Conservation (phyloP, 2,329 filamentous ascomycete species). For the Arachnomyces sp. region DNA sequence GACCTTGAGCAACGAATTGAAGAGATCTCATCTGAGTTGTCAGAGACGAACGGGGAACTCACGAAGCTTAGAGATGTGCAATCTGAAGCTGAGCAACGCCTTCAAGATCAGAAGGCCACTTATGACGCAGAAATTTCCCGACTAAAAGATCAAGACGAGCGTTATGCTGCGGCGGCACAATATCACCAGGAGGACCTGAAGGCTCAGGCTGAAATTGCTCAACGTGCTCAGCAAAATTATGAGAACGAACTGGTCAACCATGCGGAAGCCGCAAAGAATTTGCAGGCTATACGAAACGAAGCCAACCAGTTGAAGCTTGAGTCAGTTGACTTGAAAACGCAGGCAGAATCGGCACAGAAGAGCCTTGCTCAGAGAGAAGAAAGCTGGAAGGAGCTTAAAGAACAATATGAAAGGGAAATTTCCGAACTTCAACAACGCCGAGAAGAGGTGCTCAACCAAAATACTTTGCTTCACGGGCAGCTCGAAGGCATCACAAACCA, state of each 20-base stretch:
- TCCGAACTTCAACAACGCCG: conserved; percentile 68
- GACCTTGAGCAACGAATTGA: conserved; percentile 78
- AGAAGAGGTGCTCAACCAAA: conserved; percentile 80
- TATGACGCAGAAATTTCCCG: conserved; percentile 72
- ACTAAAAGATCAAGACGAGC: conserved; percentile 71
- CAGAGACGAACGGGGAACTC: conserved; percentile 73
- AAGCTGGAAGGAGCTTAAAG: conserved; percentile 78
- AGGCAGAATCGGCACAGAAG: conserved; percentile 78
- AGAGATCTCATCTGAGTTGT: conserved; percentile 75
- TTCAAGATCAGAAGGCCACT: conserved; percentile 74
- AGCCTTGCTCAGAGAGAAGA: conserved; percentile 71
- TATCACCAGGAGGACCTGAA: conserved; percentile 88
- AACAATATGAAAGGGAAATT: conserved; percentile 76
- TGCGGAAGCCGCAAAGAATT: conserved; percentile 80
- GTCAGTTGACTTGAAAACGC: conserved; percentile 64
- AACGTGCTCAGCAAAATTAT: conserved; percentile 89
- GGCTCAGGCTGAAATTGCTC: conserved; percentile 85
- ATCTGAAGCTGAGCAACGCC: conserved; percentile 60
- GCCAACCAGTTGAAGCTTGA: conserved; percentile 76
- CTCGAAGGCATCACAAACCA: conserved; percentile 76
- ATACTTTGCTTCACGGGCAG: conserved; percentile 82
- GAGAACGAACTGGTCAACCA: conserved; percentile 92
- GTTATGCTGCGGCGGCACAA: conserved; percentile 69
- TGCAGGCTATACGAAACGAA: conserved; percentile 72
- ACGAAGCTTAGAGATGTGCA: conserved; percentile 73